Evolutionary conservation across 2,329 filamentous ascomycete species (phyloP), one percentile per base, ranked within the genome.

Genomic region (Aspergillus pseudonomiae): DNA sequence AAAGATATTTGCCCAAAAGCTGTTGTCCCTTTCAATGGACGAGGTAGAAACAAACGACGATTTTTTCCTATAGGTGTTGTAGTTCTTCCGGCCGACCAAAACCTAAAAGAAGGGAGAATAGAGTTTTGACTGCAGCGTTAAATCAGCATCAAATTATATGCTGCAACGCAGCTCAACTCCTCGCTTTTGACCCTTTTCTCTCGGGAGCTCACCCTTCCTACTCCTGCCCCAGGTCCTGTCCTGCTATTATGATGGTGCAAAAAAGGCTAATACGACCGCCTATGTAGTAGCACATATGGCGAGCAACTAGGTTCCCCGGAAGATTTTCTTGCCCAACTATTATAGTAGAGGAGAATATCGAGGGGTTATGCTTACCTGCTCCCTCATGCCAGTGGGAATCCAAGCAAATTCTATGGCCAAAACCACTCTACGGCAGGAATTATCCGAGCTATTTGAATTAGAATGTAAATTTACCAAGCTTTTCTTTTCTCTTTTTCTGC

Each of bases 101-200:
- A 41, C 39, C 19, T 28, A 53, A 19, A 54, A 36, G 30, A 28
- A 58, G 50, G 34, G 48, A 24, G 53, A 61, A 60, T 58, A 57
- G 34, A 59, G 61, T 58, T 67, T 59, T 45, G n/a, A 50, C 43
- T 32, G 45, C 32, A 56, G 52, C 46, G 45, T n/a, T 46, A 57
- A 61, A 61, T 65, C 46, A 61, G 39, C 30, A 32, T 30, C 59
- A 36, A 52, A 61, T 64, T 63, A 61, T 45, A 52, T 41, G 62
- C 65, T 62, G 63, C 63, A 63, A 60, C 58, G 46, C 46, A 50
- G 59, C 41, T 45, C 43, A n/a, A 39, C 52, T 55, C 52, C 63
- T 67, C 65, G 55, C 65, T 56, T 67, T 53, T 43, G n/a, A 54
- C 54, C 58, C 54, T 58, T 53, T 63, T n/a, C n/a, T 41, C 14